Evolutionary conservation across 768 basidiomycete genomes (phyloP), one percentile per base, ranked within the genome.

Genomic region (Trametes coccinea): DNA sequence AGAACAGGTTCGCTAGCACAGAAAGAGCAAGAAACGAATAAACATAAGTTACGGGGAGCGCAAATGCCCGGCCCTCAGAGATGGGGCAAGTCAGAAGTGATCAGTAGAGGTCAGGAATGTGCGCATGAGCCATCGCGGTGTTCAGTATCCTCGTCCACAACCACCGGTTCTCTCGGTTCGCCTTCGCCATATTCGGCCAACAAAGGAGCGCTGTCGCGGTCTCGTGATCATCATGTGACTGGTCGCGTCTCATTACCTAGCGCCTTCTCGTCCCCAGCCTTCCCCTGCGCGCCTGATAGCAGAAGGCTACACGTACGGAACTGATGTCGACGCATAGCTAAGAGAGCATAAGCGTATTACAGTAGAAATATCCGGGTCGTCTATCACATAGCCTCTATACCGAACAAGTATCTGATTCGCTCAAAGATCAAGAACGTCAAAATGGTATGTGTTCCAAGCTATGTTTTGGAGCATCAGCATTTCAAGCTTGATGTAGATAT

Each of bases 371-470:
- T 11, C 17, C 16, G 29, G n/a, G 30, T 29, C 14, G 27, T 40
- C 16, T 47, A 60, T 62, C 61, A 76, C 73, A 76, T 69, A 11
- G 75, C 74, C 22, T 66, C 69, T 48, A 76, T 71, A 27, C 74
- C 75, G 53, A 73, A 69, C 37, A 69, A 48, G 44, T 62, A 50
- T 27, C 75, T 65, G 29, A 76, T 49, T 43, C 71, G 68, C 66
- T 76, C 75, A 47, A 73, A 76, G 11, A 70, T 70, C 13, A 76
- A 53, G 67, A 76, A 76, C 27, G 70, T 74, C 44, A 76, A 56
- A 16, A 76, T 69, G 1, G 75, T 76, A 55, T 76, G 75, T 10
- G 72, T 71, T 2, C 75, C 75, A 14, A 76, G 68, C 75, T 76
- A 45, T 5, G 13, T n/a, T 17, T 27, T 7, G 10, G 10, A n/a